Evolutionary conservation across 2,329 filamentous ascomycete genomes (phyloP), one percentile per base, ranked within the genome.

Genomic region (Cladosporium cucumerinum): DNA sequence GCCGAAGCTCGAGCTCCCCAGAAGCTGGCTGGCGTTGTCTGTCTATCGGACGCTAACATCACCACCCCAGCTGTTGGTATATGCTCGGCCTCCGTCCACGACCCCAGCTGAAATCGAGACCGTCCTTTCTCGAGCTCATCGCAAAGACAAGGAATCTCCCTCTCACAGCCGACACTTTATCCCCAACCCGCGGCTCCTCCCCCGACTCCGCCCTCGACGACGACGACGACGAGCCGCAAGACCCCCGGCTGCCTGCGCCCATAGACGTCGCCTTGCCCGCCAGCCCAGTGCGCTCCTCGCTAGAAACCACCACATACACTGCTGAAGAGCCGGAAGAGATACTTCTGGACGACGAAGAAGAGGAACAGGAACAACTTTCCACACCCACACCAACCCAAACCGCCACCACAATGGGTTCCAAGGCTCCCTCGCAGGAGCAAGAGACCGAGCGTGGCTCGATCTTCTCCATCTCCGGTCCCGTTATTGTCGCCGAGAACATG

Each of bases 401-500:
- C 21, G 12, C 52, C 52, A 7, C 49, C 25, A 58, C 61, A 64
- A 80, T 79, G 78, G 70, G 73, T 62, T 72, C 75, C 57, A 78
- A 78, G 68, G 71, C 74, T 58, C 70, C 75, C 60, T 74, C 80
- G 70, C 77, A 78, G 65, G 79, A 80, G 69, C 81, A 79, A 61
- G 85, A 87, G 74, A 80, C 82, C 63, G 80, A 86, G 71, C 80
- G 85, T 82, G 88, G 85, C 83, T 80, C 82, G 68, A 86, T 92
- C 80, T 91, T 88, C 82, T 91, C 89, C 68, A 82, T 92, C 72
- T 91, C 89, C 61, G 85, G 91, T 72, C 95, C 95, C 76, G 95
- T 99, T 84, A 89, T 99, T 74, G 87, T 99, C 73, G 95, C 94
- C 78, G 94, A 98, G 84, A 89, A 97, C 81, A 97, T 99, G 93